A percentile compares a stretch with the other conserved stretches of the same genome.
phyloP scores from a whole-genome alignment of 345 rosid species.

The Salix dunnii region DNA sequence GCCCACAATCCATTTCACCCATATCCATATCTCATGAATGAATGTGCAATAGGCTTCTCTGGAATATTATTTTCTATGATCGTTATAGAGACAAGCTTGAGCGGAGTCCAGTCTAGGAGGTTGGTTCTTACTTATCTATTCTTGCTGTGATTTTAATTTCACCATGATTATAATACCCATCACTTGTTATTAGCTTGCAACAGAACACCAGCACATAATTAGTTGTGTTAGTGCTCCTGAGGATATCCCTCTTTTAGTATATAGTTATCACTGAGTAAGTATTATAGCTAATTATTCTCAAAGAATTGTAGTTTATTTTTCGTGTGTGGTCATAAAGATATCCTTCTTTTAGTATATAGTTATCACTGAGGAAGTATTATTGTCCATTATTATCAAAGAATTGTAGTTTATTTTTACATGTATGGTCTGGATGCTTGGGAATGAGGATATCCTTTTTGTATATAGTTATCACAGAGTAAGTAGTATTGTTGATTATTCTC shows the following conservation, averaged over 20 bases:
- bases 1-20: constrained; percentile 57
- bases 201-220: background rate
- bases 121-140: constrained; percentile 26
- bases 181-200: background rate
- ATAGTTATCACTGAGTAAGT: background rate
- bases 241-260: background rate
- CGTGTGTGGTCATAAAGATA: background rate
- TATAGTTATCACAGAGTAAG: background rate
- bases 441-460: background rate
- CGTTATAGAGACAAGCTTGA: constrained; percentile 88
- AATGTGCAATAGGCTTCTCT: constrained; percentile 91
- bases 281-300: background rate
- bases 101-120: constrained; percentile 91
- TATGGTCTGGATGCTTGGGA: background rate
- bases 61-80: constrained; percentile 90
- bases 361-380: background rate
- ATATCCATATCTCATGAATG: constrained; percentile 48
- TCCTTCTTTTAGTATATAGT: background rate
- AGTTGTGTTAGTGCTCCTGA: background rate
- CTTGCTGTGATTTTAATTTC: background rate
- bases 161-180: too few relatives aligned
- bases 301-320: background rate
- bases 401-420: background rate
- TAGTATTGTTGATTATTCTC: background rate
- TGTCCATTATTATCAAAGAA: background rate